phyloP scores from a whole-genome alignment of 2,329 filamentous ascomycete species.

The Diaporthe sp. region DNA sequence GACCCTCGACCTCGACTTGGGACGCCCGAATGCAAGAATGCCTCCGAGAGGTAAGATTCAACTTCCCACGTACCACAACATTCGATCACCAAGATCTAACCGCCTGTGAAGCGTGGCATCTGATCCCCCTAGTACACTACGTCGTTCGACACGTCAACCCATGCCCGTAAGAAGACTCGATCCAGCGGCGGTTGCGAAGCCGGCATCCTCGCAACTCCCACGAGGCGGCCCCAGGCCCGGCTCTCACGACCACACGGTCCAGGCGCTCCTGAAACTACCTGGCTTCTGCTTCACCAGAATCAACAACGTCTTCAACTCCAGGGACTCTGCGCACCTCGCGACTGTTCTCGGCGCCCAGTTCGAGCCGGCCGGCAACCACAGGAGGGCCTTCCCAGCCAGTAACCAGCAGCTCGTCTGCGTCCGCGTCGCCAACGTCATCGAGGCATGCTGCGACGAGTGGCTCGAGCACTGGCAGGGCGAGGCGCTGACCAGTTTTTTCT shows the following conservation, averaged over 20 bases:
- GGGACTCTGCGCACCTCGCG: background rate
- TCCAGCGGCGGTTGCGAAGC: background rate
- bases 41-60: background rate
- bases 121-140: conserved; percentile 5
- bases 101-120: background rate
- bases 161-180: background rate
- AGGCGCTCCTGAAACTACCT: conserved; percentile 34
- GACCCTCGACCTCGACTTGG: background rate
- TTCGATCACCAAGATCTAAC: background rate
- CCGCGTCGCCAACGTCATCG: conserved; percentile 38
- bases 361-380: background rate
- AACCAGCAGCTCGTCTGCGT: conserved; percentile 20
- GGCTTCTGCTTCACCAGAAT: conserved; percentile 30
- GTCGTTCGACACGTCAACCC: background rate
- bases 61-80: background rate
- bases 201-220: background rate
- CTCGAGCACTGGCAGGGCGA: conserved; percentile 38
- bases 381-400: background rate
- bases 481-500: conserved; percentile 27
- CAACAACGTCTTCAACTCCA: background rate
- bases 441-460: conserved; percentile 40
- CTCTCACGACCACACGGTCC: conserved; percentile 17
- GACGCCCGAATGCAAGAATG: conserved; percentile 12
- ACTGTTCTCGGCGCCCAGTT: conserved; percentile 30
- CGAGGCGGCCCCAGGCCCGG: conserved; percentile 10